These are phyloP conservation scores for Candida anutae DNA, from an alignment of 1,139 yeast species.

Conservation along the genomic window DNA sequence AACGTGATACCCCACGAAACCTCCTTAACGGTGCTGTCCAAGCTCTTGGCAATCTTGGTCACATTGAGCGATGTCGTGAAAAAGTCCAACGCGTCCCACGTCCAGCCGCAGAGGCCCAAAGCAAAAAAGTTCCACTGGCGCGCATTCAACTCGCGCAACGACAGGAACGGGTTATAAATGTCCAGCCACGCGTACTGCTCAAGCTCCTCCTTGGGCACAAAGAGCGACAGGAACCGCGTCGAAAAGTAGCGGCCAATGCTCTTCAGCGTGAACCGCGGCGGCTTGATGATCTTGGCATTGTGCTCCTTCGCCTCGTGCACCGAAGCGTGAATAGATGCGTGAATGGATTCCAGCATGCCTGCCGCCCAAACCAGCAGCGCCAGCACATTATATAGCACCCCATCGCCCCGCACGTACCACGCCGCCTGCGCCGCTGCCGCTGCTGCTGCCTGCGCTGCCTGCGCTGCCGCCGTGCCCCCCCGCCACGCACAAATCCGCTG, in stretches of 20 bases:
- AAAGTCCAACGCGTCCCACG: constrained; percentile 75
- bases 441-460: no score
- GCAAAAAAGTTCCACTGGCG: constrained; percentile 57
- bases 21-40: constrained; percentile 42
- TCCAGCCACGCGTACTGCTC: constrained; percentile 15
- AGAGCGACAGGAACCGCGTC: constrained; percentile 24
- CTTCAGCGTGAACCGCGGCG: constrained; percentile 22
- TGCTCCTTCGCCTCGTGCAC: constrained; percentile 13
- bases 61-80: constrained; percentile 63
- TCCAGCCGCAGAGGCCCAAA: constrained; percentile 66
- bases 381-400: no score
- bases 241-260: constrained; percentile 19
- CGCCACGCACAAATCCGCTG: no score
- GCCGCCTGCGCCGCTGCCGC: no score
- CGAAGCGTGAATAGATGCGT: constrained; percentile 4
- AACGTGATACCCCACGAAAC: constrained; percentile 78
- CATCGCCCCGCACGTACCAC: no score
- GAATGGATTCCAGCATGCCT: constrained; percentile 1
- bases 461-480: no score
- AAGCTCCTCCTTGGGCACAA: constrained; percentile 25
- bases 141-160: constrained; percentile 34
- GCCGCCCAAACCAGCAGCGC: background rate
- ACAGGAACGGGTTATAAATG: constrained; percentile 48
- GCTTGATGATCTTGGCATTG: constrained; percentile 24
- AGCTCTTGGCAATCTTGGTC: constrained; percentile 44